Evolutionary conservation across 2,329 filamentous ascomycete genomes (phyloP).

Genomic region (Fusarium staphyleae): DNA sequence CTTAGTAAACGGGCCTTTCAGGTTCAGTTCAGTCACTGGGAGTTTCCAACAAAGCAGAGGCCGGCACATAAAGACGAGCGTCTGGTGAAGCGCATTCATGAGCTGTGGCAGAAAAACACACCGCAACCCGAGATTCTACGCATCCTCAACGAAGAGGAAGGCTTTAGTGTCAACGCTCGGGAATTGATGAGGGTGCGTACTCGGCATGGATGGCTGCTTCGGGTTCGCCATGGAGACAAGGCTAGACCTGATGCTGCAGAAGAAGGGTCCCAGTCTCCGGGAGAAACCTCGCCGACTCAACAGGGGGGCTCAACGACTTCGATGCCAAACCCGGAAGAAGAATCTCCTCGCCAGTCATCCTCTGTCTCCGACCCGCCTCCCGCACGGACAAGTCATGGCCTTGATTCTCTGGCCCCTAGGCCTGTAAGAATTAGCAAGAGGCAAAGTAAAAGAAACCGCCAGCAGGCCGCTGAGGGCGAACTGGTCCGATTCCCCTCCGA

Average conservation of each 20-base stretch:
- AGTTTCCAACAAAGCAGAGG: conserved; percentile 77
- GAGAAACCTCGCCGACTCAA: conserved; percentile 2
- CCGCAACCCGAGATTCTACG: conserved; percentile 76
- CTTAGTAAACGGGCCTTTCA: conserved; percentile 77
- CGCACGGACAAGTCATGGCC: neutral
- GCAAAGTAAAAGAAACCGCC: conserved; percentile 71
- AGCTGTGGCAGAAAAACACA: conserved; percentile 80
- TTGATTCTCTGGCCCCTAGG: neutral
- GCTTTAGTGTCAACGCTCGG: conserved; percentile 74
- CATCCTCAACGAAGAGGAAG: conserved; percentile 71
- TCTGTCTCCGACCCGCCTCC: neutral
- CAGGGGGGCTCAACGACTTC: conserved; percentile 15
- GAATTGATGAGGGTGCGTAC: conserved; percentile 74
- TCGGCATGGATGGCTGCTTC: conserved; percentile 72
- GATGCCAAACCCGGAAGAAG: conserved; percentile 8
- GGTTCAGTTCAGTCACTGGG: conserved; percentile 79
- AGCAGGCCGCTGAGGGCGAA: conserved; percentile 72
- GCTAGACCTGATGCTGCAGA: conserved; percentile 38
- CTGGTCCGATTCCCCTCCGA: conserved; percentile 82
- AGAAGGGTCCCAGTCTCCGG: conserved; percentile 15
- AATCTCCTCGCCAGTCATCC: neutral
- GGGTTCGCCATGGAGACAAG: conserved; percentile 66
- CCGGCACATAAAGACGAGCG: conserved; percentile 73
- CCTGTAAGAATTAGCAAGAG: conserved; percentile 46
- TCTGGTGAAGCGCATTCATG: conserved; percentile 72